Base-by-base conservation (phyloP, 331 rosid genomes). In the Acacia concinna region DNA sequence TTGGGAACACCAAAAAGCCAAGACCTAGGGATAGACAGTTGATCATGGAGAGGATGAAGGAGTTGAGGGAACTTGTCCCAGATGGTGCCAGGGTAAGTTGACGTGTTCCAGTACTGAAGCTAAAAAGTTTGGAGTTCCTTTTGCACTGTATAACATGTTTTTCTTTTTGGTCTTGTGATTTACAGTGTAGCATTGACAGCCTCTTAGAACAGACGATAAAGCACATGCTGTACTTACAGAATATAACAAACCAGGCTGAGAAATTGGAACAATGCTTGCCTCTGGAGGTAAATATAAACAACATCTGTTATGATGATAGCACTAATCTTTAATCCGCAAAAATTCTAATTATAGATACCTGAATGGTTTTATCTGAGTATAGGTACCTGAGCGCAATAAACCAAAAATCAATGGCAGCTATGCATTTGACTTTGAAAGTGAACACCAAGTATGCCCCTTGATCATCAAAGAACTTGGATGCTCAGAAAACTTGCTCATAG, bases 181-280 rank as follows among this genome's bases (percentile, higher is more conserved):
- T 85, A 20, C 97, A 95, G 98, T 89, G 94, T 91, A 93, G 98
- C 91, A 93, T 95, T 78, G 99, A 91, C 66, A 91, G 87, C 75
- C 99, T 95, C 68, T 83, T 95, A 76, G 98, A 93, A 75, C 87
- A 81, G 67, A 88, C 97, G n/a, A 57, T 95, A 78, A 91, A 90
- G 75, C 99, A 93, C 89, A 90, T 95, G 98, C 73, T 80, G 65
- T 86, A 91, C 84, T 82, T 93, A 31, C 79, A 78, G 78, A 85
- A 80, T 71, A 81, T 89, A 47, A 84, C 97, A 34, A 87, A 84
- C 41, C 94, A 82, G 78, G 94, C 98, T 2, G 90, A 95, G 81
- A 91, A 90, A 85, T 43, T 93, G 75, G 88, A 82, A 87, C 79
- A 35, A 59, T 85, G 82, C 20, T 76, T 67, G 14, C 78, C 73